A percentile compares a stretch with the other conserved stretches of the same genome.
Evolutionary conservation across 345 rosid species (phyloP).

Genomic region (Heritiera littoralis): DNA sequence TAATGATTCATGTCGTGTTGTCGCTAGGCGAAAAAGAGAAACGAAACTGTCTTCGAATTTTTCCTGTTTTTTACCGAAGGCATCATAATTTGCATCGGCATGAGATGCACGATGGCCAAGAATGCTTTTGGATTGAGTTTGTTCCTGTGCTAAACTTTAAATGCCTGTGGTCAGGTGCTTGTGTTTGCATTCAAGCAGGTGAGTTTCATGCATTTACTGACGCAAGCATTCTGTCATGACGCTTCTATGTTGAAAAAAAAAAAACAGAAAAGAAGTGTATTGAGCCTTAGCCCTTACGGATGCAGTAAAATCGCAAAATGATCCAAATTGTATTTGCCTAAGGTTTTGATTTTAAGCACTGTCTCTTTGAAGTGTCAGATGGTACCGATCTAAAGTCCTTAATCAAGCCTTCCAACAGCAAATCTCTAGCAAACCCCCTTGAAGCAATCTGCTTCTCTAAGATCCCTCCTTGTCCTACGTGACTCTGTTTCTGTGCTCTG

Average conservation of each 20-base stretch:
- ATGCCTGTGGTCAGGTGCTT: neutral
- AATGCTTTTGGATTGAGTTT: neutral
- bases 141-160: neutral
- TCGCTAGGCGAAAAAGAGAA: neutral
- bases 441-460: no score
- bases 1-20: constrained; percentile 14
- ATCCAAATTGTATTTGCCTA: neutral
- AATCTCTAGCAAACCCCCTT: no score
- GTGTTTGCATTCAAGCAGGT: neutral
- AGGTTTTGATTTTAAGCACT: neutral
- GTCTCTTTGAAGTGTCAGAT: no score
- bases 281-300: no score
- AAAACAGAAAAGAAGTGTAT: no score
- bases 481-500: no score
- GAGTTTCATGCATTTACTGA: neutral
- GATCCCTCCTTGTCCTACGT: no score
- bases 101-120: neutral
- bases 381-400: no score
- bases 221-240: no score
- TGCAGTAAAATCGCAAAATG: neutral
- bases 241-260: neutral
- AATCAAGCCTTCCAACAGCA: no score
- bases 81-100: neutral
- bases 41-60: neutral
- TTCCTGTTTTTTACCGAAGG: neutral